phyloP scores from a whole-genome alignment of 441 rosid genomes.

The Pelargonium myrrhifolium region DNA sequence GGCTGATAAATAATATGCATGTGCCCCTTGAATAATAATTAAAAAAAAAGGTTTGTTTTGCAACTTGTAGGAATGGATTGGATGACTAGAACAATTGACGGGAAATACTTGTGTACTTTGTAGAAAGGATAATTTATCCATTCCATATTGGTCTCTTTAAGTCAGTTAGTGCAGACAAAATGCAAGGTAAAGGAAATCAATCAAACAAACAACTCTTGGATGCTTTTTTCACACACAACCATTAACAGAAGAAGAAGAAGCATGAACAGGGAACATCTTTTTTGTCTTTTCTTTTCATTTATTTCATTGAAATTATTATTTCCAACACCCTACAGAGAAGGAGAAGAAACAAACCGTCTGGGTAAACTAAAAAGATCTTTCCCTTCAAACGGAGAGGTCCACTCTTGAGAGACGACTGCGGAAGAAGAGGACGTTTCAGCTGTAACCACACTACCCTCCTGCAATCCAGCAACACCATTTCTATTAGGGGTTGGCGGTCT shows the following conservation, averaged over 20 bases:
- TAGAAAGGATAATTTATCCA: no score
- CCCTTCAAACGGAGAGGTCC: conserved; percentile 87
- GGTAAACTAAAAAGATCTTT: conserved; percentile 78
- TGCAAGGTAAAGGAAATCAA: no score
- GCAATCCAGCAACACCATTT: conserved; percentile 38
- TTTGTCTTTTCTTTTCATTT: conserved; percentile 25
- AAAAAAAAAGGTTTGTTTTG: no score
- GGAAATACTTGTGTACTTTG: no score
- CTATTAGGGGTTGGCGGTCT: conserved; percentile 32
- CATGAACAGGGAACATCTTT: conserved; percentile 34
- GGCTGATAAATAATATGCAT: no score
- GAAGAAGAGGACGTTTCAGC: conserved; percentile 36
- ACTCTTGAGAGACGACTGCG: no score
- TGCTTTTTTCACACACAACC: no score
- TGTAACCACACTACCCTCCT: conserved; percentile 25
- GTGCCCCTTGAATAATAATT: no score
- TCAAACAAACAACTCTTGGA: background rate
- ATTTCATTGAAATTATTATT: conserved; percentile 22
- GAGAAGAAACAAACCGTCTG: conserved; percentile 73
- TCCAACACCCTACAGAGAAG: conserved; percentile 47
- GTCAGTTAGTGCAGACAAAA: no score
- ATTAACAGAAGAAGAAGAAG: background rate
- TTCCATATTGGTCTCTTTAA: no score
- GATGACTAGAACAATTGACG: no score
- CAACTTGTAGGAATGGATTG: no score